Percentiles rank a stretch among this genome's conserved stretches.
These are phyloP conservation scores for Rhizopus stolonifer DNA, from an alignment of 371 early-diverging fungal genomes.

Conservation along the genomic window DNA sequence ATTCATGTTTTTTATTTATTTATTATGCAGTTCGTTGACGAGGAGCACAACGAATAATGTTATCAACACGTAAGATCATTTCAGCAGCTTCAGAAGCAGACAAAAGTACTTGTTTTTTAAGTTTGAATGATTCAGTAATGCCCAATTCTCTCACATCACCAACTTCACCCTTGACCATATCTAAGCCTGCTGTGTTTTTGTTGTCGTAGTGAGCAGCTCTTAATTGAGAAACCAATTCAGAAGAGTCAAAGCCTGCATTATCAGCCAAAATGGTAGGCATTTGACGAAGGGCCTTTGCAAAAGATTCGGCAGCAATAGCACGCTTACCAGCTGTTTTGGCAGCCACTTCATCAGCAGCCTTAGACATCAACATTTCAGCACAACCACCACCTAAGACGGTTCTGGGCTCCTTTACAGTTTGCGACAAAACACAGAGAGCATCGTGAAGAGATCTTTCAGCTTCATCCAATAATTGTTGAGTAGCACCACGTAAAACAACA, in stretches of 20 bases:
- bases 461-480: conserved; percentile 97
- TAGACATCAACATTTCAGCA: conserved; percentile 97
- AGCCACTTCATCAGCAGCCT: conserved; percentile 93
- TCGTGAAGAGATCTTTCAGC: conserved; percentile 99
- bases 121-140: conserved; percentile 97
- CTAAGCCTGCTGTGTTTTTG: conserved; percentile 80
- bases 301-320: conserved; percentile 96
- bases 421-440: conserved; percentile 97
- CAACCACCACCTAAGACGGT: conserved; percentile 98
- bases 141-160: conserved; percentile 87
- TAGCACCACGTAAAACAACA: conserved; percentile 97
- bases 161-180: conserved; percentile 84
- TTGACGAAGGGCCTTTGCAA: conserved; percentile 95
- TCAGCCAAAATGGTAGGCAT: conserved; percentile 98
- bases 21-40: conserved; percentile 36
- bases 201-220: conserved; percentile 93
- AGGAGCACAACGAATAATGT: conserved; percentile 96
- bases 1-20: background rate
- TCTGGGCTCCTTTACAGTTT: conserved; percentile 93
- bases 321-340: conserved; percentile 92
- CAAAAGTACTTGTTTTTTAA: conserved; percentile 96
- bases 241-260: conserved; percentile 98
- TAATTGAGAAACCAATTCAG: conserved; percentile 90
- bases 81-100: conserved; percentile 99
- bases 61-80: conserved; percentile 99